These are phyloP conservation scores for Wickerhamomyces canadensis DNA, from an alignment of 805 yeast species.

Conservation along the genomic window DNA sequence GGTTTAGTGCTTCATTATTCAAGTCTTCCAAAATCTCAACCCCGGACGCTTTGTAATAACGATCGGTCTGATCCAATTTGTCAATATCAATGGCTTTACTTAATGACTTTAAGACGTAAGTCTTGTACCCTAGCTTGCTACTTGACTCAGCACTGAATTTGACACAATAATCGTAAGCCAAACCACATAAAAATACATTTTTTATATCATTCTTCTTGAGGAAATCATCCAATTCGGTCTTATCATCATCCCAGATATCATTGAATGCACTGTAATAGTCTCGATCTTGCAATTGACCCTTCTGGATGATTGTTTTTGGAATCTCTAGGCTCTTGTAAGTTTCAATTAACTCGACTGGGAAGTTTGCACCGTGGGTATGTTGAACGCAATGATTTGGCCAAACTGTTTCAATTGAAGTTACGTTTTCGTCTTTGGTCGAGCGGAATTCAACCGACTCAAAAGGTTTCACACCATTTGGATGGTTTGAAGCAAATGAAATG, in stretches of 20 bases:
- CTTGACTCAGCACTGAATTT: constrained; percentile 71
- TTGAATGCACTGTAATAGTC: constrained; percentile 87
- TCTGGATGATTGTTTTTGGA: constrained; percentile 45
- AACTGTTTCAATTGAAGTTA: constrained; percentile 38
- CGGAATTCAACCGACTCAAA: constrained; percentile 42
- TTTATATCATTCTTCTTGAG: constrained; percentile 43
- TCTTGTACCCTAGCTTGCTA: constrained; percentile 51
- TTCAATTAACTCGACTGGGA: constrained; percentile 45
- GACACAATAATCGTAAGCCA: constrained; percentile 88
- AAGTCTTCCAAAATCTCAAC: constrained; percentile 25
- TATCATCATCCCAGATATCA: constrained; percentile 70
- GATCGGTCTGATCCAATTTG: constrained; percentile 30
- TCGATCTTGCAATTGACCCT: constrained; percentile 66
- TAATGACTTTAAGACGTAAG: constrained; percentile 54
- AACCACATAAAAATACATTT: constrained; percentile 68
- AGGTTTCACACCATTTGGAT: constrained; percentile 41
- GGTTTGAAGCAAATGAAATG: constrained; percentile 74
- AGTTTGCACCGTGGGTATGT: constrained; percentile 56
- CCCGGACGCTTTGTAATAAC: constrained; percentile 26
- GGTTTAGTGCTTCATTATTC: constrained; percentile 4
- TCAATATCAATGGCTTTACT: constrained; percentile 52
- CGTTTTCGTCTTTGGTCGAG: constrained; percentile 40
- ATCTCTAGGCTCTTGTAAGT: constrained; percentile 28
- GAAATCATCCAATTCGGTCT: constrained; percentile 55
- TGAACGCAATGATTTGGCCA: constrained; percentile 96